A percentile compares a stretch with the other conserved stretches of the same genome.
phyloP scores from a whole-genome alignment of 306 rosid species.

The Gynostemma pentaphyllum region DNA sequence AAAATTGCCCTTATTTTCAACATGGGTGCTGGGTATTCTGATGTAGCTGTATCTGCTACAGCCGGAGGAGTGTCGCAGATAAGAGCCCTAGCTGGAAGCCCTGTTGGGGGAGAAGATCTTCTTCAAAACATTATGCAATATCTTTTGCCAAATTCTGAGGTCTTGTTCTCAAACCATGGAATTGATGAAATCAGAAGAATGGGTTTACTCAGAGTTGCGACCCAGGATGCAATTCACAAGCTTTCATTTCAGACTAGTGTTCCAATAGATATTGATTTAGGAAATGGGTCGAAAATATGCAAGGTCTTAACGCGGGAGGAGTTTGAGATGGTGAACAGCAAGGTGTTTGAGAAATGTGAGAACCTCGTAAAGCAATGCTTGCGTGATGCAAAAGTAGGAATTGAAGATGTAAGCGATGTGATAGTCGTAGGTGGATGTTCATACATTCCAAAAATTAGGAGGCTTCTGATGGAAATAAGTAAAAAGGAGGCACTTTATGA shows the following conservation, averaged over 20 bases:
- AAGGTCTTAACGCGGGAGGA: slow-evolving; percentile 41
- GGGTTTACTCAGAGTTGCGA: slow-evolving; percentile 60
- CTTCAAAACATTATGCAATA: slow-evolving; percentile 72
- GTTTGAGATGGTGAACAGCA: slow-evolving; percentile 61
- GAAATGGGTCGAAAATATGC: slow-evolving; percentile 41
- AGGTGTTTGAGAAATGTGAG: slow-evolving; percentile 57
- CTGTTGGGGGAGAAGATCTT: slow-evolving; percentile 89
- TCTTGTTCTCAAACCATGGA: slow-evolving; percentile 32
- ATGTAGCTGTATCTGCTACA: slow-evolving; percentile 65
- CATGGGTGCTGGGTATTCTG: slow-evolving; percentile 89
- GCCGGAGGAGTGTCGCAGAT: slow-evolving; percentile 80
- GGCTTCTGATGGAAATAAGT: slow-evolving; percentile 25
- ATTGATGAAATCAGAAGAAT: slow-evolving; percentile 38
- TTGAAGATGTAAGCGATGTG: slow-evolving; percentile 49
- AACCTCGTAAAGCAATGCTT: slow-evolving; percentile 51
- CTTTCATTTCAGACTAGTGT: slow-evolving; percentile 42
- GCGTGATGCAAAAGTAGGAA: slow-evolving; percentile 53
- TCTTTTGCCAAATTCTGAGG: slow-evolving; percentile 50
- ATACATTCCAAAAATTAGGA: slow-evolving; percentile 53
- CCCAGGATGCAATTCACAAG: slow-evolving; percentile 67
- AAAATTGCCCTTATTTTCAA: slow-evolving; percentile 73
- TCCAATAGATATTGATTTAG: slow-evolving; percentile 53
- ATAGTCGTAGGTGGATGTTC: slow-evolving; percentile 80
- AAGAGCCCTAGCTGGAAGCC: slow-evolving; percentile 67
- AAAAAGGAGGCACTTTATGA: slow-evolving; percentile 40